A percentile compares a stretch with the other conserved stretches of the same genome.
These are phyloP conservation scores for Multifurca ochricompacta DNA, from an alignment of 768 basidiomycete genomes.

Conservation along the genomic window DNA sequence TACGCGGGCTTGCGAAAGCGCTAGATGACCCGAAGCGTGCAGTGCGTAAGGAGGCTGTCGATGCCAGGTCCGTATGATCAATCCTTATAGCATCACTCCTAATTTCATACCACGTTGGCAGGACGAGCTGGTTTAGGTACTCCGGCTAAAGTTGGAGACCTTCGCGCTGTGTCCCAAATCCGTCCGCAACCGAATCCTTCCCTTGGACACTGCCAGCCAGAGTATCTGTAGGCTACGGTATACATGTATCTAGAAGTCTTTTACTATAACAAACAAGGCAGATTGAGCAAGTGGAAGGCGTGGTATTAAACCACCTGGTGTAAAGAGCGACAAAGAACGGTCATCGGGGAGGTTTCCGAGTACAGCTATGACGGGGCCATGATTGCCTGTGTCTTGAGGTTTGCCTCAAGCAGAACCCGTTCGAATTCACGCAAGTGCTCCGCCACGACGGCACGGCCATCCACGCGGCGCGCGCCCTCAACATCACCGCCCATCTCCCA, in stretches of 20 bases:
- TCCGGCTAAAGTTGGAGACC: slow-evolving; percentile 8
- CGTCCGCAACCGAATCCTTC: background rate
- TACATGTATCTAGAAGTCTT: slow-evolving; percentile 15
- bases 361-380: slow-evolving; percentile 54
- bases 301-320: background rate
- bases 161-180: background rate
- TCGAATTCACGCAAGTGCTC: slow-evolving; percentile 76
- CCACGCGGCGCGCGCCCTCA: slow-evolving; percentile 39
- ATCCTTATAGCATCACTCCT: background rate
- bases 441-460: slow-evolving; percentile 65
- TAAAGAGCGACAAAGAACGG: background rate
- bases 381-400: slow-evolving; percentile 69
- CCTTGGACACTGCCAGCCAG: background rate
- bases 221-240: slow-evolving; percentile 16
- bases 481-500: slow-evolving; percentile 66
- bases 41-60: slow-evolving; percentile 85
- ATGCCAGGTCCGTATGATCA: slow-evolving; percentile 43
- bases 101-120: background rate
- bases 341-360: background rate
- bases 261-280: slow-evolving; percentile 1
- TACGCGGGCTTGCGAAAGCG: slow-evolving; percentile 64
- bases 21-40: slow-evolving; percentile 85
- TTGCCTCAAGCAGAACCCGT: slow-evolving; percentile 62
- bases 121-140: slow-evolving; percentile 18
- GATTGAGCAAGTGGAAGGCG: slow-evolving; percentile 10